phyloP scores from a whole-genome alignment of 2,329 filamentous ascomycete genomes.

The Aspergillus phoenicis region DNA sequence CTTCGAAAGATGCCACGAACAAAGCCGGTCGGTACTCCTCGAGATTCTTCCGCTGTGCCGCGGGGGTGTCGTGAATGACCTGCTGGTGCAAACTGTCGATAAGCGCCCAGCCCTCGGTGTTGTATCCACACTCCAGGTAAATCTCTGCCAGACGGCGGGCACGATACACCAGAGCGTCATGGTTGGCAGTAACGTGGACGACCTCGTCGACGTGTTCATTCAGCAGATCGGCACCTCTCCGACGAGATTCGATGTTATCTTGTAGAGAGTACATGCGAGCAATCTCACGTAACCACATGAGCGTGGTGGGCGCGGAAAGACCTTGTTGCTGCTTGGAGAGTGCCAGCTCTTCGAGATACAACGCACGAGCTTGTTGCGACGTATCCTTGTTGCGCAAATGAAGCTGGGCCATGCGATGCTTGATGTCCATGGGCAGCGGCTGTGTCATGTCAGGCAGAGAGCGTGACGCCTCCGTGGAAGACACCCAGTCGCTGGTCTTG shows the following conservation, averaged over 20 bases:
- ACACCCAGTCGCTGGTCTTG: conserved; percentile 41
- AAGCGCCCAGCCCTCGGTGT: conserved; percentile 44
- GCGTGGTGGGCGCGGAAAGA: conserved; percentile 51
- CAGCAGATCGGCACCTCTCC: conserved; percentile 44
- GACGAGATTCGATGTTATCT: conserved; percentile 42
- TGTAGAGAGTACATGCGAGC: conserved; percentile 47
- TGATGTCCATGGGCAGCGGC: conserved; percentile 49
- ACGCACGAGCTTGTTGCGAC: conserved; percentile 40
- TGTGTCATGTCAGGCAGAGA: conserved; percentile 37
- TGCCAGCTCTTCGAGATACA: conserved; percentile 49
- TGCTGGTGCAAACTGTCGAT: conserved; percentile 54
- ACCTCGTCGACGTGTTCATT: conserved; percentile 47
- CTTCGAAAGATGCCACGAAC: conserved; percentile 51
- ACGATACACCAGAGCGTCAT: conserved; percentile 49
- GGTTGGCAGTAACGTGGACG: conserved; percentile 43
- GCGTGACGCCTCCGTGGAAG: conserved; percentile 34
- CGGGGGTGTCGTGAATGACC: conserved; percentile 50
- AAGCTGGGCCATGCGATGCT: conserved; percentile 54
- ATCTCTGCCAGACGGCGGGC: conserved; percentile 51
- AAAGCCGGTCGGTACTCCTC: conserved; percentile 44
- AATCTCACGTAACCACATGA: conserved; percentile 48
- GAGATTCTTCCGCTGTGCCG: conserved; percentile 28
- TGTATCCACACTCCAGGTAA: conserved; percentile 49
- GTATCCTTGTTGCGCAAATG: conserved; percentile 48
- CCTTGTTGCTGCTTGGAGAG: conserved; percentile 49